Base-by-base conservation (phyloP, 192 early-diverging fungal genomes). In the Gonapodya sp. region DNA sequence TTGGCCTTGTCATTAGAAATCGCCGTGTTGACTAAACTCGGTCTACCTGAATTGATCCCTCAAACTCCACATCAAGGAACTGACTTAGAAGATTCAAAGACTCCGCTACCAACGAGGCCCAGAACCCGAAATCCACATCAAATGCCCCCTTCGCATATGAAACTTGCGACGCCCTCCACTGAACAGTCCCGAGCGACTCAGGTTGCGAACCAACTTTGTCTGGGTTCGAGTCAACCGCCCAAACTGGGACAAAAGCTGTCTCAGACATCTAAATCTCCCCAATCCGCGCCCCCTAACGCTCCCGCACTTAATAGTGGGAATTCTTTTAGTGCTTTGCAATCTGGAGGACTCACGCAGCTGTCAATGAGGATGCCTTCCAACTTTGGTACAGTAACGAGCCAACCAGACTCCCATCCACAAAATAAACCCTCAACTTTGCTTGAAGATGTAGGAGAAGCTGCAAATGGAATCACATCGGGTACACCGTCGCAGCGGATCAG, bases 11-110 rank as follows among this genome's bases (percentile, higher is more conserved):
- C 0, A 18, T 73, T 79, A 80, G 83, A 85, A 37, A 78, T 31
- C 31, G 36, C 79, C 0, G 83, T 91, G 36, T 82, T 92, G 64
- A 46, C 80, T 35, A 83, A 84, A n/a, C 80, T 92, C 31, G 86
- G 87, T 0, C 82, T 92, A 24, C 35, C 79, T 0, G 82, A 90
- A 32, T 79, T 91, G 1, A 35, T 73, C 18, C 73, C 75, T 30
- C 8, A 8, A 64, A 24, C 8, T 64, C 46, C 46, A 8, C 46
- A 64, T 8, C 46, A 64, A 64, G 46, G 8, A 8, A 16, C 46
- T 16, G 24, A 8, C 8, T 64, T 24, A 64, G 46, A 64, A 64
- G 46, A 64, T 8, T 16, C 46, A 24, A 64, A 64, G 24, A 24
- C 46, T 16, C 46, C 46, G 46, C 24, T 24, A 64, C 46, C 46